Evolutionary conservation across 140 eudicot genomes (phyloP), one percentile per base, ranked within the genome.

Genomic region (Erigeron philadelphicus): DNA sequence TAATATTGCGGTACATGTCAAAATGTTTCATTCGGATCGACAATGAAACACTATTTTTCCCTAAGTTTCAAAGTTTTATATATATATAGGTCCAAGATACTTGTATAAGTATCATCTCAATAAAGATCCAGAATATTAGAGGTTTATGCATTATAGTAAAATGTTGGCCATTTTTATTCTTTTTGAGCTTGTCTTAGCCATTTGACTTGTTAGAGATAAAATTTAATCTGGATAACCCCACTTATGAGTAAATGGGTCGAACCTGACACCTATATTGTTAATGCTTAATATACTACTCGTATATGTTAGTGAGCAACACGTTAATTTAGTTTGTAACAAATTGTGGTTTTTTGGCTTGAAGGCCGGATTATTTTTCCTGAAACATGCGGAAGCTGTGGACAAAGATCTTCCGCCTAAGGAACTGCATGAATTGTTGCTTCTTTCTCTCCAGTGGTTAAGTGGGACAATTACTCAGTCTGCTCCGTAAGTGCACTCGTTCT

Each of bases 401-500:
- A 92, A 86, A 79, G 98, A 92, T 86, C 83, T 92, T 71, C 96
- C 98, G 61, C 85, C 93, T 3, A 84, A 80, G 61, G 98, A 92
- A 80, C 89, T 92, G 47, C 98, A 92, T 75, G 96, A 83, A 64
- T 74, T 92, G 42, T 73, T 92, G 77, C 88, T 92, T 66, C 93
- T 92, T 75, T 88, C 96, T 71, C 84, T 92, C 66, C 96, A 89
- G 72, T 92, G 98, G 98, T 74, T 92, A 70, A 88, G 98, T 81
- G 98, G 98, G 82, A 83, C 79, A 79, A 84, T 86, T 75, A 88
- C 98, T 68, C 88, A 82, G 70, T 81, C 95, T 74, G 78, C 80
- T 66, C 96, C 95, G 98, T 92, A 80, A 75, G 96, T 81, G 10
- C 11, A 11, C 59, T 70, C 61, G 23, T 70, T 66, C 70, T 63